Conservation (phyloP, 2,329 filamentous ascomycete species). For the Aurifilum marmelostoma region DNA sequence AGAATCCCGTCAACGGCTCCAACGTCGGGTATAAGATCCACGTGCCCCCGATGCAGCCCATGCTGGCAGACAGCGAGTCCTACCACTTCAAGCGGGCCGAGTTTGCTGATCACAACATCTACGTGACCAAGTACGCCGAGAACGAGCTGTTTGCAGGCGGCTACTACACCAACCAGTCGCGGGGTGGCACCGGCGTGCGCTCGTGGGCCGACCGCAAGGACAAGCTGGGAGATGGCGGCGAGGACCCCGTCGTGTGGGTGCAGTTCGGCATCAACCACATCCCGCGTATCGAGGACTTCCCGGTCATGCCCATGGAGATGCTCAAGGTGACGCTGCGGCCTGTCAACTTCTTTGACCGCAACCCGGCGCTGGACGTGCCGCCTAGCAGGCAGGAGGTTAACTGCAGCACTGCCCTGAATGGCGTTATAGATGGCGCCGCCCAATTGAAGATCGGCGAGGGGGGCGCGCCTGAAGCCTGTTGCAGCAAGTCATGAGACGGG, state of each 20-base stretch:
- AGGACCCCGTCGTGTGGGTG: conserved; percentile 56
- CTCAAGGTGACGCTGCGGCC: conserved; percentile 53
- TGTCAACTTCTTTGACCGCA: conserved; percentile 56
- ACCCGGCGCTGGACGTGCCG: conserved; percentile 55
- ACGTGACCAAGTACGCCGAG: conserved; percentile 42
- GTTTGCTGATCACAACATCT: conserved; percentile 42
- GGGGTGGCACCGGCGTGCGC: conserved; percentile 40
- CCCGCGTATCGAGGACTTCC: conserved; percentile 67
- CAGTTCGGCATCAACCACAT: conserved; percentile 62
- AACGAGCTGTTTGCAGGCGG: conserved; percentile 44
- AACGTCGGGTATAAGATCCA: conserved; percentile 60
- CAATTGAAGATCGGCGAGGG: conserved; percentile 26
- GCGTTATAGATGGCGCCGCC: conserved; percentile 22
- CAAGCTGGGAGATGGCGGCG: conserved; percentile 41
- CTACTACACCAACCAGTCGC: conserved; percentile 46
- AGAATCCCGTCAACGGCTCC: conserved; percentile 57
- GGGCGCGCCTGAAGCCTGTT: conserved; percentile 15
- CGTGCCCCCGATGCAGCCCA: conserved; percentile 59
- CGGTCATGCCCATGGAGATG: conserved; percentile 68
- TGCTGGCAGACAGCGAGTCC: conserved; percentile 50
- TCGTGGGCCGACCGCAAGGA: conserved; percentile 45
- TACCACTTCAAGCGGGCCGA: conserved; percentile 42
- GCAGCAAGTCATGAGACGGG: neutral
- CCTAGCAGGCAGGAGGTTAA: conserved; percentile 49
- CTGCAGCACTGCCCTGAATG: conserved; percentile 39